Evolutionary conservation across 768 basidiomycete species (phyloP), one percentile per base, ranked within the genome.

Genomic region (Boletus vinaceobasis): DNA sequence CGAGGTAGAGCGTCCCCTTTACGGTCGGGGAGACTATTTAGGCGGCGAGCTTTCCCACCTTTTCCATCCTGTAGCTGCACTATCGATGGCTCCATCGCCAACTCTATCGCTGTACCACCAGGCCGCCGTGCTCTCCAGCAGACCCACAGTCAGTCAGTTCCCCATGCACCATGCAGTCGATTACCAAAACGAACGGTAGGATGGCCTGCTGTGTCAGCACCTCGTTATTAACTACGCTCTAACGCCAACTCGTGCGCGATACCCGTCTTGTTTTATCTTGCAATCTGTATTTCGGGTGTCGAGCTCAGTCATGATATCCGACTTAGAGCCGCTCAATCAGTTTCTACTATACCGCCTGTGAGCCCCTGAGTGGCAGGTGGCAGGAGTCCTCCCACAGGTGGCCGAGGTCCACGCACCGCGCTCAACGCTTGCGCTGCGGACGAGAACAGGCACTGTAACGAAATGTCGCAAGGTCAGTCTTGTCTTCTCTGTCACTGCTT

Each of bases 401-500:
- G 19, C 48, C 42, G 32, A 11, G 51, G 64, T 70, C 66, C 36
- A 27, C 23, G 7, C 37, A 19, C 36, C 10, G 7, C 47, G 13
- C 36, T 7, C 26, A 7, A 37, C 26, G 10, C 26, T 29, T 2
- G 15, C n/a, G 5, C n/a, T 13, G 47, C 17, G 13, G n/a, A 37
- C 27, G 7, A 14, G 26, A 42, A 23, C 14, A 15, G 4, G 26
- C 11, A 23, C 31, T 29, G 48, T 47, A 29, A 32, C 6, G 36
- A 62, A 47, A 70, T 70, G 69, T 55, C 61, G 0, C 59, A 60
- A 70, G 71, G 71, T 67, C 15, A 6, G 67, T 57, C 58, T 39
- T 17, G 36, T 39, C 31, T 21, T 23, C 4, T 31, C 6, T n/a
- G 14, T 4, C n/a, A 2, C 27, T 19, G 9, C 1, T 6, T 42